These are phyloP conservation scores for Westerdykella sp. DNA, from an alignment of 2,329 filamentous ascomycete species.

Conservation along the genomic window DNA sequence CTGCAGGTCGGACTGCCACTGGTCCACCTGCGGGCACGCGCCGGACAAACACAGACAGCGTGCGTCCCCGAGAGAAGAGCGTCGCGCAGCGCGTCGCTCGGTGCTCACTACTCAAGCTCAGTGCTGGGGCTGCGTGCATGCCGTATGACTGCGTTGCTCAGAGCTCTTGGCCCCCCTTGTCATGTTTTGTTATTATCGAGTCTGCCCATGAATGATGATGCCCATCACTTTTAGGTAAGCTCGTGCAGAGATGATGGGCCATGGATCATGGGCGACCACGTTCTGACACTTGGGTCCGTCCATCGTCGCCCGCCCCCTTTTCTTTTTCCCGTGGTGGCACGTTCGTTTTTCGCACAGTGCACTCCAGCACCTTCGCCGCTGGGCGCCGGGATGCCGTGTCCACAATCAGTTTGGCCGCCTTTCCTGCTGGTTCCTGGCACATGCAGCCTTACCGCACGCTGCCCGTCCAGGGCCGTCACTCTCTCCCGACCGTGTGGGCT, in stretches of 20 bases:
- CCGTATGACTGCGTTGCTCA: no score
- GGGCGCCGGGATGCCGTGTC: constrained; percentile 13
- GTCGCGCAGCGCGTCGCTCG: background rate
- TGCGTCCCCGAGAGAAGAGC: no score
- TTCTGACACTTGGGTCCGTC: constrained; percentile 6
- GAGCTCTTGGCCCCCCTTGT: no score
- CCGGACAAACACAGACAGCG: no score
- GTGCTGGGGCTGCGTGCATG: background rate
- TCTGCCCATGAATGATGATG: background rate
- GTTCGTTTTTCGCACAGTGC: background rate
- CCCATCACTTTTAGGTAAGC: no score
- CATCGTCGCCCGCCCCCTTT: constrained; percentile 1
- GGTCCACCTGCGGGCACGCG: no score
- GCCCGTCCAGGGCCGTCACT: no score
- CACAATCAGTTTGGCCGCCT: constrained; percentile 12
- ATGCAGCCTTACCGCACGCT: no score
- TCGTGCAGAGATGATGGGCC: constrained; percentile 3
- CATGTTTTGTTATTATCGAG: background rate
- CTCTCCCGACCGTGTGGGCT: no score
- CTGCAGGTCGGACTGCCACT: no score
- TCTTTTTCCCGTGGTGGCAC: background rate
- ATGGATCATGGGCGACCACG: constrained; percentile 7
- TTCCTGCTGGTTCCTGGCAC: constrained; percentile 3
- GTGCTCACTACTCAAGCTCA: background rate
- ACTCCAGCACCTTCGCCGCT: constrained; percentile 11